Percentiles rank a stretch among this genome's conserved stretches.
Evolutionary conservation across 768 basidiomycete species (phyloP).

Genomic region (Scleroderma bovista): DNA sequence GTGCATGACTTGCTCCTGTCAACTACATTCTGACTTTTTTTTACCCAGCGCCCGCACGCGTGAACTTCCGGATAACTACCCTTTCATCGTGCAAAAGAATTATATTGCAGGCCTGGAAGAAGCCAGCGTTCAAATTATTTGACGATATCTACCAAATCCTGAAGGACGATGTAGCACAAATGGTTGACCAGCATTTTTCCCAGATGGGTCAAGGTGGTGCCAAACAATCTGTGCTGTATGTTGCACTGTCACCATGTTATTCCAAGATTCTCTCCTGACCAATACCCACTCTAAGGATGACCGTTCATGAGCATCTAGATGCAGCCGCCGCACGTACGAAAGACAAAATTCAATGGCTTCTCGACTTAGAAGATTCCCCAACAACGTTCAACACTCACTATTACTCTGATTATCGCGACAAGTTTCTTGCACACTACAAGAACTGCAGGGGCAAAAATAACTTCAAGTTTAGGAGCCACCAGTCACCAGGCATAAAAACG

Average conservation of each 20-base stretch:
- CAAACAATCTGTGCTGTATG: conserved; percentile 44
- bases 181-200: conserved; percentile 47
- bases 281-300: conserved; percentile 30
- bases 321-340: conserved; percentile 35
- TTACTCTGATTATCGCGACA: conserved; percentile 41
- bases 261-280: background rate
- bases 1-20: conserved; percentile 11
- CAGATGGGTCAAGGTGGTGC: conserved; percentile 49
- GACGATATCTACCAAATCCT: conserved; percentile 34
- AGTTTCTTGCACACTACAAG: conserved; percentile 48
- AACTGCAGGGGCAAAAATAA: conserved; percentile 13
- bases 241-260: background rate
- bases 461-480: too few relatives aligned
- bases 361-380: conserved; percentile 43
- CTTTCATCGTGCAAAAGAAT: conserved; percentile 50
- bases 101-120: conserved; percentile 52
- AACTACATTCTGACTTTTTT: background rate
- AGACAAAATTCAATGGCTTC: conserved; percentile 43
- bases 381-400: conserved; percentile 52
- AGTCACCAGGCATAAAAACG: too few relatives aligned
- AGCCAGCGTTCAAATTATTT: conserved; percentile 44
- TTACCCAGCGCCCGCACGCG: conserved; percentile 62
- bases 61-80: conserved; percentile 63
- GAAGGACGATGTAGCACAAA: conserved; percentile 31
- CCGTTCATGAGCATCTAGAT: conserved; percentile 48